phyloP scores from a whole-genome alignment of 768 basidiomycete genomes.

The Glaciozyma martinii region DNA sequence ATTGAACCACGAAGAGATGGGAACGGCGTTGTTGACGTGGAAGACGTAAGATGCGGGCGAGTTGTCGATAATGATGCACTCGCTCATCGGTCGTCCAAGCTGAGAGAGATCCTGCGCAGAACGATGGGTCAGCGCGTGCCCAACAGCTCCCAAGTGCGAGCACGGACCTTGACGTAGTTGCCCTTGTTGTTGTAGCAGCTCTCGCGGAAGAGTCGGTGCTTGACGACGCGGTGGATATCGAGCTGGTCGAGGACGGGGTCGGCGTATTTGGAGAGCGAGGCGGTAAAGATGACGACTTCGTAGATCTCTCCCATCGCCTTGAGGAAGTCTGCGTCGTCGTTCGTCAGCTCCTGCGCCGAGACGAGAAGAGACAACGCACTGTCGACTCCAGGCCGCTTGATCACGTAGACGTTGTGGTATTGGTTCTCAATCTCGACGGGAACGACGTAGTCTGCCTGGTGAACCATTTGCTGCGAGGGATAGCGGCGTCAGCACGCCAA shows the following conservation, averaged over 20 bases:
- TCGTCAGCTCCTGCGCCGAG: background rate
- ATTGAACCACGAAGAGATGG: slow-evolving; percentile 99
- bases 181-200: slow-evolving; percentile 99
- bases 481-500: background rate
- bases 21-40: slow-evolving; percentile 97
- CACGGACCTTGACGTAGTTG: slow-evolving; percentile 88
- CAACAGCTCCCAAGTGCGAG: background rate
- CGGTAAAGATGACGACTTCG: slow-evolving; percentile 96
- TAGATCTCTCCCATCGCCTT: slow-evolving; percentile 98
- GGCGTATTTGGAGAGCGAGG: slow-evolving; percentile 97
- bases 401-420: slow-evolving; percentile 97
- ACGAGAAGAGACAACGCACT: background rate
- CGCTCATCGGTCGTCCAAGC: slow-evolving; percentile 82
- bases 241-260: slow-evolving; percentile 97
- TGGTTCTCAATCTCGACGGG: slow-evolving; percentile 98
- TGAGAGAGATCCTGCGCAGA: slow-evolving; percentile 78
- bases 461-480: slow-evolving; percentile 58
- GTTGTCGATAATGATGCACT: slow-evolving; percentile 96
- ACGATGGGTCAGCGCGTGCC: background rate
- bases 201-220: slow-evolving; percentile 91
- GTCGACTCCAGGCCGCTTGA: slow-evolving; percentile 97
- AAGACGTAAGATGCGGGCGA: slow-evolving; percentile 99
- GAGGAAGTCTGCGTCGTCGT: slow-evolving; percentile 53
- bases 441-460: slow-evolving; percentile 92
- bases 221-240: slow-evolving; percentile 81